phyloP scores from a whole-genome alignment of 2,329 filamentous ascomycete genomes.

The Xylaria sp. region DNA sequence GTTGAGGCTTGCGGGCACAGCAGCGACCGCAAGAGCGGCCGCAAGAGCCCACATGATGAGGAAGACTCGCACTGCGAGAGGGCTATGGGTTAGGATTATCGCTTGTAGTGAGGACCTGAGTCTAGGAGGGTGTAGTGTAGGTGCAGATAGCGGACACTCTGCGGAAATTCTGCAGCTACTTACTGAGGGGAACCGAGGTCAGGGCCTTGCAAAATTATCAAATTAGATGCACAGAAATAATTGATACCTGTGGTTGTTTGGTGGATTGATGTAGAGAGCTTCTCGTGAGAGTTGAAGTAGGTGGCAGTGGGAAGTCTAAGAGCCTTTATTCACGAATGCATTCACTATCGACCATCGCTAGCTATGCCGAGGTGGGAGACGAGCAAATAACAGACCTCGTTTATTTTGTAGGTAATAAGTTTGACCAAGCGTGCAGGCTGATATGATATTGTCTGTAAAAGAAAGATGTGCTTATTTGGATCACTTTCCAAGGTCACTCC shows the following conservation, averaged over 20 bases:
- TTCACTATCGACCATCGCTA: neutral
- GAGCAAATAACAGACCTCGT: neutral
- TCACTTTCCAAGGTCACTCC: neutral
- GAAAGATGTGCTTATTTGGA: neutral
- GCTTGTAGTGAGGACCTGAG: neutral
- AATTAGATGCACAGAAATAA: neutral
- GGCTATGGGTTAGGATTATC: neutral
- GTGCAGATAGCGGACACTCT: neutral
- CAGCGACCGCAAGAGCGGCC: neutral
- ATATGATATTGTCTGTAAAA: neutral
- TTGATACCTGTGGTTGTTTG: neutral
- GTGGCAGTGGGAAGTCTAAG: neutral
- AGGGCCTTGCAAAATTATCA: neutral
- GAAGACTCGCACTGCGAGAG: neutral
- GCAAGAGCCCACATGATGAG: neutral
- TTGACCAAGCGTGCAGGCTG: neutral
- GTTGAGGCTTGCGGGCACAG: neutral
- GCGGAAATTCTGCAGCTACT: too few species aligned
- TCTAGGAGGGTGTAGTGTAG: neutral
- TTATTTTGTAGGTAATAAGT: neutral
- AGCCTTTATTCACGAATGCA: too few species aligned
- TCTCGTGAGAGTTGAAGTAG: neutral
- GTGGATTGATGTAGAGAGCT: neutral
- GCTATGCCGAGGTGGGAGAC: neutral
- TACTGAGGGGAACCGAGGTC: neutral